These are phyloP conservation scores for Solanum chilense DNA, from an alignment of 257 asterid genomes.

Conservation along the genomic window DNA sequence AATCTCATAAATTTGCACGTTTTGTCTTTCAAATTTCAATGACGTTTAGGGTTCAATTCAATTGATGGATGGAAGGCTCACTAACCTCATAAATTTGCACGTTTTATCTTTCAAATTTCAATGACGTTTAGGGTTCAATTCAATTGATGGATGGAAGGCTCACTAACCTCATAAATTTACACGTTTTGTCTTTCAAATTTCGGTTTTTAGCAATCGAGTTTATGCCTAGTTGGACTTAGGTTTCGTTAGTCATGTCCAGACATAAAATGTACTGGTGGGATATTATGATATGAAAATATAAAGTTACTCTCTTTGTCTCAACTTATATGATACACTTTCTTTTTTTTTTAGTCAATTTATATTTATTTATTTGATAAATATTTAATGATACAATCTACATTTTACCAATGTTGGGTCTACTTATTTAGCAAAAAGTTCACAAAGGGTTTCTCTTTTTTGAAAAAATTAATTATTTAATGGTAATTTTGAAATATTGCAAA, in stretches of 20 bases:
- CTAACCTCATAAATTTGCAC: background rate
- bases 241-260: background rate
- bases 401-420: background rate
- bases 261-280: accelerated
- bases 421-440: too few relatives aligned
- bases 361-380: background rate
- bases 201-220: background rate
- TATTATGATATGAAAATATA: background rate
- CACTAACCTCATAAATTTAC: background rate
- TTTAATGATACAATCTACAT: too few relatives aligned
- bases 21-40: background rate
- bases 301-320: background rate
- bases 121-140: background rate
- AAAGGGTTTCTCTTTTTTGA: background rate
- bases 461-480: background rate
- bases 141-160: background rate
- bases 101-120: background rate
- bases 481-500: background rate
- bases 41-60: background rate
- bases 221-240: background rate
- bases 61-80: background rate
- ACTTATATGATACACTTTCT: too few relatives aligned
- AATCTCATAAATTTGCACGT: background rate
- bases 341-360: accelerated
- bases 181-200: background rate